phyloP scores from a whole-genome alignment of 2,329 filamentous ascomycete genomes.

The Graphilbum ipis-grandicollis region DNA sequence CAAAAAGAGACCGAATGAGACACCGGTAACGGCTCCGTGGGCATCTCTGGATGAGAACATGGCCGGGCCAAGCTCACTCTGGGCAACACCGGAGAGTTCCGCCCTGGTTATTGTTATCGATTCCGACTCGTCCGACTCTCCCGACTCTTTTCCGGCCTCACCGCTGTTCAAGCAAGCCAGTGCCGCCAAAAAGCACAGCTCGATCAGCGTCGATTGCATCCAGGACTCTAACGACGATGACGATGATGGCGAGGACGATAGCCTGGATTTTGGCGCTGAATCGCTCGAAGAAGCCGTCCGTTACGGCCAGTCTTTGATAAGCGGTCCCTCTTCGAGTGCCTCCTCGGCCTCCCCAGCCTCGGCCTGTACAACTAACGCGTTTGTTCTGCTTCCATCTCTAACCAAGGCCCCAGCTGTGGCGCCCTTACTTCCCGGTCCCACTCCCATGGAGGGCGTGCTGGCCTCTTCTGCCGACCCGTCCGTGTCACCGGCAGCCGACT shows the following conservation, averaged over 20 bases:
- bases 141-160: background rate
- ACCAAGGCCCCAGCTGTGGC: no score
- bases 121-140: background rate
- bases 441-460: background rate
- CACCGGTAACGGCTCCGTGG: no score
- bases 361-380: background rate
- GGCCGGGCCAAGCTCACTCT: no score
- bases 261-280: no score
- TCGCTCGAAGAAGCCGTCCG: background rate
- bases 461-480: background rate
- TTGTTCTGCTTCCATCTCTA: background rate
- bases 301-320: background rate
- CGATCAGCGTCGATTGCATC: background rate
- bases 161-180: background rate
- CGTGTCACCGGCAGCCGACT: background rate
- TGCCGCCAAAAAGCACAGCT: background rate
- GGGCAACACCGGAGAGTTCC: no score
- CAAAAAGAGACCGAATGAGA: no score
- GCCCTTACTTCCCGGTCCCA: background rate
- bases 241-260: background rate
- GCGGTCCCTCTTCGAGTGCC: background rate
- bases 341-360: no score
- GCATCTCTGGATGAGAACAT: no score
- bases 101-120: background rate
- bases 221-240: constrained; percentile 2